Percentiles rank a stretch among this genome's conserved stretches.
Conservation (phyloP, 345 rosid species). For the Lenwebbia sp. region DNA sequence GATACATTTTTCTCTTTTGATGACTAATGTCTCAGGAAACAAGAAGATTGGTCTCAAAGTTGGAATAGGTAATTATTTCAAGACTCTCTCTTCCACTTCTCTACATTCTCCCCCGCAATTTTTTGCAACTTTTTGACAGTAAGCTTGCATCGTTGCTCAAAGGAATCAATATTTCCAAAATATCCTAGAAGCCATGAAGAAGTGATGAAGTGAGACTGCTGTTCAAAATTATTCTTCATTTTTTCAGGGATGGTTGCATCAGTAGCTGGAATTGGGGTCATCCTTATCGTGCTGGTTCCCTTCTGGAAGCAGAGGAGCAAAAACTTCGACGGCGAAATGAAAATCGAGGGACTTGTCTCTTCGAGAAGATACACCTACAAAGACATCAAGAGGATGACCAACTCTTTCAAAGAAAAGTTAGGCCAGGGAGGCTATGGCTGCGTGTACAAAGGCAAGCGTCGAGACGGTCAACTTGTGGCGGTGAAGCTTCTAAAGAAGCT, state of each 20-base stretch:
- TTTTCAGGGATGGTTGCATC: neutral
- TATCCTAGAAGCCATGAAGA: neutral
- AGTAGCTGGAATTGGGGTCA: neutral
- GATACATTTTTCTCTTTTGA: neutral
- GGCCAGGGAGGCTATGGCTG: constrained; percentile 30
- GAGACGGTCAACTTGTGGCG: constrained; percentile 18
- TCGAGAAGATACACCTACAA: constrained; percentile 13
- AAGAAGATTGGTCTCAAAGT: neutral
- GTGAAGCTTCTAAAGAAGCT: constrained; percentile 19
- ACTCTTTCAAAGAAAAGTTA: constrained; percentile 10
- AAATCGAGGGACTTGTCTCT: neutral
- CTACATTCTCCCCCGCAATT: neutral
- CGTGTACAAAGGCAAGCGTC: constrained; percentile 17
- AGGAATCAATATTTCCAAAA: neutral
- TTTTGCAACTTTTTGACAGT: too few species aligned
- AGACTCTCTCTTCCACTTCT: neutral
- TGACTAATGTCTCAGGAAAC: neutral
- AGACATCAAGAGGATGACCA: constrained; percentile 15
- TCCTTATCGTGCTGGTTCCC: neutral
- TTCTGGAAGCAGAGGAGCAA: neutral
- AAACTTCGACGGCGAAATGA: neutral
- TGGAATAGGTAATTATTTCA: neutral
- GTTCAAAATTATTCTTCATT: neutral
- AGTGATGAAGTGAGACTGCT: neutral
- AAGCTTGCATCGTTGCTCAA: constrained; percentile 36